Evolutionary conservation across 164 flowering plant species (phyloP).

Genomic region (Vitis rotundifolia): DNA sequence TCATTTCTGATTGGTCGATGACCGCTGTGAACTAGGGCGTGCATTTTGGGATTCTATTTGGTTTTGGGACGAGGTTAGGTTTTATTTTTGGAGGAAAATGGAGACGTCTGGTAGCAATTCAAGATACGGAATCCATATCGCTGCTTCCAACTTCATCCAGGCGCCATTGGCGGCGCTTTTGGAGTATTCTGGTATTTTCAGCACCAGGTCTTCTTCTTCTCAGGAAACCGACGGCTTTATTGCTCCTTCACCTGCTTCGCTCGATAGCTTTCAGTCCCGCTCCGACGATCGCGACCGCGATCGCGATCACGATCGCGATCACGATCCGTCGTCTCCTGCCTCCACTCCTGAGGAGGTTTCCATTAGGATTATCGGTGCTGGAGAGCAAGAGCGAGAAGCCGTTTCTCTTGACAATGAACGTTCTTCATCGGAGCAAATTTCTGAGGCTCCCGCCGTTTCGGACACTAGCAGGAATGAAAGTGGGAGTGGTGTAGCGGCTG

Average conservation of each 20-base stretch:
- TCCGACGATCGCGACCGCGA: background rate
- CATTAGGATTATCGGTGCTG: background rate
- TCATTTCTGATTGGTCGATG: no score
- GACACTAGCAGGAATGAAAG: background rate
- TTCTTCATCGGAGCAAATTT: background rate
- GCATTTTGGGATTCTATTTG: no score
- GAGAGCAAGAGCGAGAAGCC: conserved; percentile 1
- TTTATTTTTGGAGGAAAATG: no score
- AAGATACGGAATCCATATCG: conserved; percentile 2
- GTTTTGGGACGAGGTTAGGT: no score
- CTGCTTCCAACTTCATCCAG: background rate
- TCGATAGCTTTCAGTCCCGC: background rate
- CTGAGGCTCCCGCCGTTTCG: background rate
- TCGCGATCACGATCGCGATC: background rate
- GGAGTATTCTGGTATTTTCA: conserved; percentile 1
- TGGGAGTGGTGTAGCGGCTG: background rate
- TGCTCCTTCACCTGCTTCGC: background rate
- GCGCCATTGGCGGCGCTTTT: conserved; percentile 1
- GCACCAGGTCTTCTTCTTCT: background rate
- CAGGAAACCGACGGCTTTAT: background rate
- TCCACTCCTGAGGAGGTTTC: background rate
- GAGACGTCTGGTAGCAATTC: background rate
- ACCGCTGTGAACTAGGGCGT: no score
- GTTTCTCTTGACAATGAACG: background rate
- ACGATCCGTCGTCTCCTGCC: no score